A percentile compares a stretch with the other conserved stretches of the same genome.
Conservation (phyloP, 208 protist genomes). For the Acanthamoeba royreba region DNA sequence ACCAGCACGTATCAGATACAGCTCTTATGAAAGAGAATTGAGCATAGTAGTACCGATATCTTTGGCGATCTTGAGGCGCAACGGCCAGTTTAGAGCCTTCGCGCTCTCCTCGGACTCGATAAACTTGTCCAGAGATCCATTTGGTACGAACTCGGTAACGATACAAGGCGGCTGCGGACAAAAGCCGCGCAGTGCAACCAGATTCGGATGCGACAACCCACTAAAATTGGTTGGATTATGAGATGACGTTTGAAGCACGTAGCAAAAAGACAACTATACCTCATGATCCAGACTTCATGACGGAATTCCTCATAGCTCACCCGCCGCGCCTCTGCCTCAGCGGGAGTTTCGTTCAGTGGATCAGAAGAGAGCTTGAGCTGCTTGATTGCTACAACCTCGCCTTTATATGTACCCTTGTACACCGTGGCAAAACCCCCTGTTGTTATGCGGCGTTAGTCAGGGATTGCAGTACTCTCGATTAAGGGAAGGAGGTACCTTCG, state of each 20-base stretch:
- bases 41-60: slow-evolving; percentile 26
- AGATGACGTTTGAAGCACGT: neutral
- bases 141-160: neutral
- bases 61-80: slow-evolving; percentile 41
- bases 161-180: neutral
- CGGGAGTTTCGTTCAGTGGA: too few relatives aligned
- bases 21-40: too few relatives aligned
- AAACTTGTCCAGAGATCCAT: neutral
- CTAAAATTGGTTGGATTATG: too few relatives aligned
- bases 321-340: neutral
- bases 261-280: neutral
- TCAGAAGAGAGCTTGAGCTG: too few relatives aligned
- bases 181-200: neutral
- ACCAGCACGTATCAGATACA: too few relatives aligned
- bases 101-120: neutral
- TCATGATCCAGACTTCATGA: slow-evolving; percentile 49
- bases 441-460: too few relatives aligned
- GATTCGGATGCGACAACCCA: slow-evolving; percentile 10
- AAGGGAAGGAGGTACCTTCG: too few relatives aligned
- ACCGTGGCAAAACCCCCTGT: slow-evolving; percentile 25
- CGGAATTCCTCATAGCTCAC: slow-evolving; percentile 18
- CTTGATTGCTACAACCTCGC: slow-evolving; percentile 22
- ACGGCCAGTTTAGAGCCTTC: neutral
- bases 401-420: neutral
- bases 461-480: too few relatives aligned